Evolutionary conservation across 2,329 filamentous ascomycete genomes (phyloP).

Genomic region (Stagonosporopsis vannaccii): DNA sequence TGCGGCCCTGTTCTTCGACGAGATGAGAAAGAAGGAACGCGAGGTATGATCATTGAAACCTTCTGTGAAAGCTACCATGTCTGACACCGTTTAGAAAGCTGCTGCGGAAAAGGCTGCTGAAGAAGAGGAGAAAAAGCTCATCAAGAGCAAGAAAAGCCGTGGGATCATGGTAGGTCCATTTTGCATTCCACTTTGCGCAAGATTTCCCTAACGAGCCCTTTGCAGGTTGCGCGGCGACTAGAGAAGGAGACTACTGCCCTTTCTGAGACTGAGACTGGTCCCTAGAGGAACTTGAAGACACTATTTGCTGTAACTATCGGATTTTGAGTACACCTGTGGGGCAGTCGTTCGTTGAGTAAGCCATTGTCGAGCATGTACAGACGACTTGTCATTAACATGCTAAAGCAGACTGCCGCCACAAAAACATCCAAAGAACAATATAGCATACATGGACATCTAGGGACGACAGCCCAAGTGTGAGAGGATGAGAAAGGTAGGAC

Average conservation of each 20-base stretch:
- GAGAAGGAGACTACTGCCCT: not conserved
- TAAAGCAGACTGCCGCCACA: not conserved
- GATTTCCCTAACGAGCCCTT: not conserved
- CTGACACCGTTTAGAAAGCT: not conserved
- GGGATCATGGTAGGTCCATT: constrained; percentile 20
- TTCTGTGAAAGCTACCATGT: not conserved
- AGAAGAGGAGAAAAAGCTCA: constrained; percentile 8
- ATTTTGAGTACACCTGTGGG: not conserved
- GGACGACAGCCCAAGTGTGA: too few species aligned
- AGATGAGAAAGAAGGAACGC: constrained; percentile 2
- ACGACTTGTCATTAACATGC: not conserved
- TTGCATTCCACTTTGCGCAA: not conserved
- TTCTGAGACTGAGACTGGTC: not conserved
- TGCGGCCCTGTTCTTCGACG: constrained; percentile 2
- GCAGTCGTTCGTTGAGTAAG: not conserved
- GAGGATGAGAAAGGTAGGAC: too few species aligned
- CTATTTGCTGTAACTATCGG: not conserved
- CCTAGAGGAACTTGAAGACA: not conserved
- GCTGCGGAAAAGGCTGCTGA: constrained; percentile 1
- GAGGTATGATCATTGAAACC: not conserved
- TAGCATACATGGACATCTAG: too few species aligned
- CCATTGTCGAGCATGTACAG: not conserved
- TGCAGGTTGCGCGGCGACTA: not conserved
- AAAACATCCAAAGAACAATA: too few species aligned
- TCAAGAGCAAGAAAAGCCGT: constrained; percentile 18